Percentiles rank a stretch among this genome's conserved stretches.
phyloP scores from a whole-genome alignment of 352 stramenopile genomes.

The Poterioochromonas sp. region DNA sequence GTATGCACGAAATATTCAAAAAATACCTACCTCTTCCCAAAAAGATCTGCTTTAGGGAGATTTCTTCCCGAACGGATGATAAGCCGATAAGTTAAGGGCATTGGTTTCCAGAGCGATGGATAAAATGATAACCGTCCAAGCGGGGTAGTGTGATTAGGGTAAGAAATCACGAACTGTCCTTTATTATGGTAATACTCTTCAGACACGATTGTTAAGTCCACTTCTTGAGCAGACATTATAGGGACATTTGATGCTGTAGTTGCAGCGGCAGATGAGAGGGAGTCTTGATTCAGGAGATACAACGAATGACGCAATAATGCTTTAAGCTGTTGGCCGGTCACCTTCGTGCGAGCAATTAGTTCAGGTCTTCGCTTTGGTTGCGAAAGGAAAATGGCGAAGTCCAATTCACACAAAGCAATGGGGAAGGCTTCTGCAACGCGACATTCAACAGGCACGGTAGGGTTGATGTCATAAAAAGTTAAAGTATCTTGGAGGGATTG shows the following conservation, averaged over 20 bases:
- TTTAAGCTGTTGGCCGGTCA: slow-evolving; percentile 10
- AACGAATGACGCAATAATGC: slow-evolving; percentile 13
- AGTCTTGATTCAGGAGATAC: slow-evolving; percentile 13
- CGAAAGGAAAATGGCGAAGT: slow-evolving; percentile 11
- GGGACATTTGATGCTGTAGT: slow-evolving; percentile 11
- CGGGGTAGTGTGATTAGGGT: slow-evolving; percentile 8
- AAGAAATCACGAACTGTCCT: slow-evolving; percentile 13
- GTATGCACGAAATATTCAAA: too few relatives aligned
- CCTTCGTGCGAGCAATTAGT: slow-evolving; percentile 10
- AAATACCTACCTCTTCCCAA: too few relatives aligned
- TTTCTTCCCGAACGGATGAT: too few relatives aligned
- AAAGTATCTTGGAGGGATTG: slow-evolving; percentile 13
- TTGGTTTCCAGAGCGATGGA: too few relatives aligned
- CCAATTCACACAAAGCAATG: slow-evolving; percentile 13
- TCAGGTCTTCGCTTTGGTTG: slow-evolving; percentile 10
- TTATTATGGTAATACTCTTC: slow-evolving; percentile 17
- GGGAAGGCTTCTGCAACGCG: slow-evolving; percentile 5
- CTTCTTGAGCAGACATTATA: slow-evolving; percentile 14
- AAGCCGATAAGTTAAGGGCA: too few relatives aligned
- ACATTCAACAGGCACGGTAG: slow-evolving; percentile 10
- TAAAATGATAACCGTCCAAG: too few relatives aligned
- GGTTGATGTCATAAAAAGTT: slow-evolving; percentile 15
- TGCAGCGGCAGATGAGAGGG: slow-evolving; percentile 5
- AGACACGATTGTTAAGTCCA: slow-evolving; percentile 13
- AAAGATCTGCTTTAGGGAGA: too few relatives aligned